Evolutionary conservation across 192 early-diverging fungal genomes (phyloP), one percentile per base, ranked within the genome.

Genomic region (Coemansia guatemalensis): DNA sequence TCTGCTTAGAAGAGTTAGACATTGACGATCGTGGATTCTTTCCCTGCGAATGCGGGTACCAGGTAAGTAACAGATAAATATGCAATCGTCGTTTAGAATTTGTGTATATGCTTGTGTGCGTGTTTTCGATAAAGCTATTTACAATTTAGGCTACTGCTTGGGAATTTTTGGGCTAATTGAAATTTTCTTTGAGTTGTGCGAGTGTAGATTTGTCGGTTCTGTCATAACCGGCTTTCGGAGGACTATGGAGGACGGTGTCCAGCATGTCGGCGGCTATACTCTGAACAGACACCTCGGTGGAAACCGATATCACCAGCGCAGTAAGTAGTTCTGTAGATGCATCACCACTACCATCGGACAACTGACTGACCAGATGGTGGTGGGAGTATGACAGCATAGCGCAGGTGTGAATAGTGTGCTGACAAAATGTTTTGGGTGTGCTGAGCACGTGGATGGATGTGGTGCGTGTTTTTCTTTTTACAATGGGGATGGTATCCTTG

Each of bases 1-100:
- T 99, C 21, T 99, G 97, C 75, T 91, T 98, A 92, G 97, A 99
- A 66, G 97, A 98, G 83, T 89, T 99, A 59, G 97, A 98, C 82
- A 83, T 95, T 73, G 90, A 93, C 48, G 97, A 99, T 81, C 87
- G 91, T 63, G 93, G 93, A 66, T 99, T 99, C 78, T 92, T 93
- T 61, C 97, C 97, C 2, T 99, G 97, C 82, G 93, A 93, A 53
- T 99, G 97, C 70, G 95, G 93, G 20, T 99, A 99, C 69, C 97
- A 97, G 88, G 95, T 95, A 82, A 35, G 74, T 66, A 23, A 58
- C 47, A 54, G 51, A 29, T 9, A 41, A 35, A 12, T 9, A 25
- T 21, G 30, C 58, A 48, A n/a, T 0, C 18, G 44, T 48, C 18
- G 27, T 26, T 57, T 23, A 21, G 23, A 23, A 4, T 7, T 35